Evolutionary conservation across 2,329 filamentous ascomycete species (phyloP), one percentile per base, ranked within the genome.

Genomic region (Penicillium sp.): DNA sequence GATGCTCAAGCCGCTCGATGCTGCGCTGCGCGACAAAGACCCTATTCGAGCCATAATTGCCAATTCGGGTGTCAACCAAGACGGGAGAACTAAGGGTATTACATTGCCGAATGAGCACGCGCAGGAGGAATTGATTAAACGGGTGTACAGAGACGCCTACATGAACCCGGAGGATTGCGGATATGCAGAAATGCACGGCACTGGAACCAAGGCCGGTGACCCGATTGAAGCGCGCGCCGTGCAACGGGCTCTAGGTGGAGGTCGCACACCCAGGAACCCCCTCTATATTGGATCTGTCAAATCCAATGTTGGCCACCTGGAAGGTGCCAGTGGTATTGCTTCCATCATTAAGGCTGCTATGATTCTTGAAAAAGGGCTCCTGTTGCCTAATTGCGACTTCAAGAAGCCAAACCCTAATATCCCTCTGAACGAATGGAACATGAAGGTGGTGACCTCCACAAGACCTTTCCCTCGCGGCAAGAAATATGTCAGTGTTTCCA

Each of bases 141-240:
- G 64, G 0, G 68, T 69, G 0, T 78, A 79, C 48, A 43, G 44
- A 11, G 62, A 64, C 8, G 70, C 69, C 20, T 62, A 68, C 0
- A 58, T 76, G 2, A 64, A 72, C 38, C 56, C 57, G 1, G 53
- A 59, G 9, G 59, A 64, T 9, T 63, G 56, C 16, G 62, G 58
- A 1, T 54, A 72, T 59, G 53, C 64, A 65, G 44, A 76, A 82
- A 62, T 79, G 77, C 60, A 62, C 33, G 60, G 60, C 1, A 62
- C 60, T 10, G 60, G 60, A 24, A 62, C 18, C 79, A 84, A 75
- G 44, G 75, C 78, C 2, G 81, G 81, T 6, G 81, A 84, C 49
- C 80, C 81, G 0, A 77, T 81, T 25, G 81, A 83, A 50, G 56
- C 56, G 11, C 36, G 28, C 9, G 60, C 60, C 1, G 54, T 62